Conservation (phyloP, 805 yeast genomes). For the Novakomyces olei region DNA sequence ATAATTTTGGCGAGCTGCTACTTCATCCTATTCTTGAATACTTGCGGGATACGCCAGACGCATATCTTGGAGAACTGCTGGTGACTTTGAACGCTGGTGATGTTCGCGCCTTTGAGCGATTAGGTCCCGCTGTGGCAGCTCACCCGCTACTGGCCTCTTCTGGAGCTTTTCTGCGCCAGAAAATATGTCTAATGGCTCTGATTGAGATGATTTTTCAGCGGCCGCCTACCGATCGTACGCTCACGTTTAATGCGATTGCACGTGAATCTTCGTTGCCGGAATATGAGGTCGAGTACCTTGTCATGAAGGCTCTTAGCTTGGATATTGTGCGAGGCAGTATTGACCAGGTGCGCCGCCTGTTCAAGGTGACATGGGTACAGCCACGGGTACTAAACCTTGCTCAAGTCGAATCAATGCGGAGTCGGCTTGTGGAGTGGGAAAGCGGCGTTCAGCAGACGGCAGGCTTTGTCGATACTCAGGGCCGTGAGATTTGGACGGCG, state of each 20-base stretch:
- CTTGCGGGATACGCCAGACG: constrained; percentile 27
- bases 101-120: constrained; percentile 37
- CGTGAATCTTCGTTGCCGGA: constrained; percentile 39
- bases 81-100: constrained; percentile 59
- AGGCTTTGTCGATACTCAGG: constrained; percentile 31
- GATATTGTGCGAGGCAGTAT: constrained; percentile 73
- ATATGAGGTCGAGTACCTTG: constrained; percentile 64
- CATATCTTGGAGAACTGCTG: constrained; percentile 54
- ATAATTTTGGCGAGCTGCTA: constrained; percentile 86
- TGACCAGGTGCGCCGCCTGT: constrained; percentile 61
- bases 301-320: constrained; percentile 75
- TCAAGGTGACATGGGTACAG: constrained; percentile 82
- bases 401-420: constrained; percentile 59
- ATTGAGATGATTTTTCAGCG: constrained; percentile 64
- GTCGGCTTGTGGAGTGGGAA: constrained; percentile 60
- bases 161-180: constrained; percentile 56
- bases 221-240: constrained; percentile 50
- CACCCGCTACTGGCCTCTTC: constrained; percentile 36
- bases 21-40: constrained; percentile 60
- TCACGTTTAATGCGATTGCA: constrained; percentile 54
- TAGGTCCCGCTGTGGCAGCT: constrained; percentile 21
- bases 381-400: constrained; percentile 72
- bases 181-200: constrained; percentile 77
- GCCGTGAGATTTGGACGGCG: too few relatives aligned
- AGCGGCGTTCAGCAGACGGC: constrained; percentile 45